phyloP scores from a whole-genome alignment of 257 asterid genomes.

The Misopates orontium region DNA sequence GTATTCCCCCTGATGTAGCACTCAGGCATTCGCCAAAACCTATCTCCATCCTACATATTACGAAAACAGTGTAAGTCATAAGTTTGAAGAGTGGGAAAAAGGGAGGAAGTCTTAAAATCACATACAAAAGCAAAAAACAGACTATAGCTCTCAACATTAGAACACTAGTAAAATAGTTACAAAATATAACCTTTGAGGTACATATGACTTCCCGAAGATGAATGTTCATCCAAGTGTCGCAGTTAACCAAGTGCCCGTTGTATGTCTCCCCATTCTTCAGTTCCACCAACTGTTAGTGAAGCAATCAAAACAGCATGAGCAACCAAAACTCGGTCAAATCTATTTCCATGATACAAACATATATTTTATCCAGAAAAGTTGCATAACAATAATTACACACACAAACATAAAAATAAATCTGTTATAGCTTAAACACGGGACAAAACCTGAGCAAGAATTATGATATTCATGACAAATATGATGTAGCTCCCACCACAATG shows the following conservation, averaged over 20 bases:
- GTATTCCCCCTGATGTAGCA: conserved; percentile 81
- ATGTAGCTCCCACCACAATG: not conserved
- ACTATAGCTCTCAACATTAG: not conserved
- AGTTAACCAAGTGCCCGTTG: conserved; percentile 93
- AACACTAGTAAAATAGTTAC: not conserved
- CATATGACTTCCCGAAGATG: conserved; percentile 99
- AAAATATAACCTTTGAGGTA: conserved; percentile 72
- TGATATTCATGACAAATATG: not conserved
- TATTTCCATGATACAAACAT: not conserved
- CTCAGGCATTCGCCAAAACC: conserved; percentile 99
- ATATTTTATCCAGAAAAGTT: not conserved
- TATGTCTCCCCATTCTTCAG: conserved; percentile 96
- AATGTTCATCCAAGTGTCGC: conserved; percentile 99
- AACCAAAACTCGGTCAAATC: conserved; percentile 16
- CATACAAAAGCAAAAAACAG: not conserved
- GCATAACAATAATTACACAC: not conserved
- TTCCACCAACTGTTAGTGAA: conserved; percentile 68
- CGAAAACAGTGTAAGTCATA: conserved; percentile 15
- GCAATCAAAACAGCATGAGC: conserved; percentile 1
- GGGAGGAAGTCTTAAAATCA: not conserved
- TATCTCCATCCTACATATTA: conserved; percentile 82
- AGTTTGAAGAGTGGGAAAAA: conserved; percentile 8
- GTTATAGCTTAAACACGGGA: not conserved
- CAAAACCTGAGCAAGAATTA: too few relatives aligned
- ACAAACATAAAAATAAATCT: not conserved